Base-by-base conservation (phyloP, 2,329 filamentous ascomycete genomes). In the Sarocladiaceae sp. region DNA sequence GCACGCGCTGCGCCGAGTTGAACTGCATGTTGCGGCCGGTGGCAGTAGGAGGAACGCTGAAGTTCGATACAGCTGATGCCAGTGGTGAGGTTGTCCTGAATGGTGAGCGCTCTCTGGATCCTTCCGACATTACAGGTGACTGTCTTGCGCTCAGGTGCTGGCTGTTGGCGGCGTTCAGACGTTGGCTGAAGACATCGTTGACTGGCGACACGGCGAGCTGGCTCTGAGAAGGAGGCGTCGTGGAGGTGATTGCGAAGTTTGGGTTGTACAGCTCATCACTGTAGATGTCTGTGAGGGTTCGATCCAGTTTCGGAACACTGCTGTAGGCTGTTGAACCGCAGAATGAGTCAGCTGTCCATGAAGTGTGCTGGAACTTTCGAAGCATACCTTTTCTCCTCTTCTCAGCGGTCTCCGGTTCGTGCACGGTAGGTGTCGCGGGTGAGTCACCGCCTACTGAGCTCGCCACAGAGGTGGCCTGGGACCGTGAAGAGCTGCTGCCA, bases 271-370 rank as follows among this genome's bases (percentile, higher is more conserved):
- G 74, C 61, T 93, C 88, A 60, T 95, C 90, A 55, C 80, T 76
- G 57, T 86, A 91, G 41, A 88, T 76, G 57, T 94, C 88, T 15
- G 88, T 91, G 67, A 93, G 88, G 1, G 89, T 93, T 46, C 88
- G 77, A 53, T 89, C 83, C 51, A 95, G 76, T 64, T 91, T 93
- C 20, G 89, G 85, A 20, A 82, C 69, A 31, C 72, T 69, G 49
- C 69, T 63, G 52, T 68, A 69, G 51, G 15, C 57, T 47, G 44
- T 43, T 20, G 20, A n/a, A n/a, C 19, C 9, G 31, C 23, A 7
- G 15, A 19, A 15, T 19, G 23, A n/a, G 10, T 26, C 13, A 31
- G 26, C 37, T 32, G 33, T 43, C 39, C 32, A 33, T 44, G 15
- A 39, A 43, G 20, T 29, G 10, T 12, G 33, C n/a, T 19, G 34